These are phyloP conservation scores for Pterula multifida DNA, from an alignment of 1,284 basidiomycete species.

Conservation along the genomic window DNA sequence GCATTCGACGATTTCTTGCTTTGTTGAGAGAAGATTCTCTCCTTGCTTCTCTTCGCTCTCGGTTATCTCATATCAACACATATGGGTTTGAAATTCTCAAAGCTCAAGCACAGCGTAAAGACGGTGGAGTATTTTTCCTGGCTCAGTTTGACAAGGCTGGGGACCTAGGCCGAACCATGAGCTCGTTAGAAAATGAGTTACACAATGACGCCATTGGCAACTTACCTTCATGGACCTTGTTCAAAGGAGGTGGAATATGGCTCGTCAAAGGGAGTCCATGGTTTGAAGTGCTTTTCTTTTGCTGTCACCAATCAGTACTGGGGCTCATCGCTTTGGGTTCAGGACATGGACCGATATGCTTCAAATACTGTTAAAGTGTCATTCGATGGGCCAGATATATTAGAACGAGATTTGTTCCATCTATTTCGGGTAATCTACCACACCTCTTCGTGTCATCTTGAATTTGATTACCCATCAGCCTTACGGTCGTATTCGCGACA, in stretches of 20 bases:
- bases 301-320: not conserved
- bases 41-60: slow-evolving; percentile 30
- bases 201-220: slow-evolving; percentile 21
- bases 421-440: slow-evolving; percentile 47
- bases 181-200: slow-evolving; percentile 36
- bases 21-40: slow-evolving; percentile 42
- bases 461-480: slow-evolving; percentile 35
- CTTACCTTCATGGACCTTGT: slow-evolving; percentile 52
- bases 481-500: slow-evolving; percentile 70
- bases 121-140: slow-evolving; percentile 79
- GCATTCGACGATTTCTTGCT: slow-evolving; percentile 52
- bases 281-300: slow-evolving; percentile 50
- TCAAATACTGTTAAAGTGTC: slow-evolving; percentile 62
- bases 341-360: slow-evolving; percentile 82
- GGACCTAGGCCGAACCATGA: slow-evolving; percentile 24
- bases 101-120: slow-evolving; percentile 57
- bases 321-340: slow-evolving; percentile 6
- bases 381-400: slow-evolving; percentile 80
- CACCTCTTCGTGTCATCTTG: slow-evolving; percentile 4
- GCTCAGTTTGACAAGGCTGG: slow-evolving; percentile 45
- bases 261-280: slow-evolving; percentile 75
- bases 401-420: slow-evolving; percentile 65
- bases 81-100: slow-evolving; percentile 44
- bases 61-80: slow-evolving; percentile 43
- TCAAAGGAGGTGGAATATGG: slow-evolving; percentile 54